These are phyloP conservation scores for Carallia pectinifolia DNA, from an alignment of 345 rosid genomes.

Conservation along the genomic window DNA sequence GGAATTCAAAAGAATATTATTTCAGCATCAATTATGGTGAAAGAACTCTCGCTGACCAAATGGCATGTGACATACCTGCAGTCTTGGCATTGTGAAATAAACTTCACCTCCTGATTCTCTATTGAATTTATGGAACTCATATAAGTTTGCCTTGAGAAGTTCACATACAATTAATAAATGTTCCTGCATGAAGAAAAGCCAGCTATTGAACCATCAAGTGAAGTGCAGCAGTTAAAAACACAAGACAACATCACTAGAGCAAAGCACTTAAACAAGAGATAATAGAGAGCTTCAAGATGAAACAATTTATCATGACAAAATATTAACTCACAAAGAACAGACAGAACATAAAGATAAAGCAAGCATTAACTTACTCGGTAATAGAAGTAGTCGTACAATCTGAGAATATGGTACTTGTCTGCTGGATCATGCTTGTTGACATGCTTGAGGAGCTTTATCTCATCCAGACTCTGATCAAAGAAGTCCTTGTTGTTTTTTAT, in stretches of 20 bases:
- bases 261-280: background rate
- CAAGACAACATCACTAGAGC: background rate
- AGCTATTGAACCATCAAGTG: slow-evolving; percentile 14
- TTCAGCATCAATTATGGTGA: slow-evolving; percentile 3
- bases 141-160: slow-evolving; percentile 96
- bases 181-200: slow-evolving; percentile 54
- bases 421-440: slow-evolving; percentile 98
- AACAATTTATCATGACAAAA: background rate
- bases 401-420: slow-evolving; percentile 92
- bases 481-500: slow-evolving; percentile 99
- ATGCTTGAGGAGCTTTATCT: slow-evolving; percentile 96
- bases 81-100: slow-evolving; percentile 97
- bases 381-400: slow-evolving; percentile 96
- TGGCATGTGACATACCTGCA: slow-evolving; percentile 61
- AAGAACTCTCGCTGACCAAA: slow-evolving; percentile 15
- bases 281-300: background rate
- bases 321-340: background rate
- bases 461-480: slow-evolving; percentile 99
- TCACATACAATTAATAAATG: slow-evolving; percentile 97
- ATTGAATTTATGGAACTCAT: slow-evolving; percentile 96
- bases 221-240: background rate
- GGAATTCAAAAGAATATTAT: slow-evolving; percentile 25
- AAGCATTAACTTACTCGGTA: slow-evolving; percentile 66
- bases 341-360: slow-evolving; percentile 4
- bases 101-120: slow-evolving; percentile 99